Percentiles rank a stretch among this genome's conserved stretches.
Conservation (phyloP, 1,284 basidiomycete species). For the Ceratorhiza oryzae-sativae region DNA sequence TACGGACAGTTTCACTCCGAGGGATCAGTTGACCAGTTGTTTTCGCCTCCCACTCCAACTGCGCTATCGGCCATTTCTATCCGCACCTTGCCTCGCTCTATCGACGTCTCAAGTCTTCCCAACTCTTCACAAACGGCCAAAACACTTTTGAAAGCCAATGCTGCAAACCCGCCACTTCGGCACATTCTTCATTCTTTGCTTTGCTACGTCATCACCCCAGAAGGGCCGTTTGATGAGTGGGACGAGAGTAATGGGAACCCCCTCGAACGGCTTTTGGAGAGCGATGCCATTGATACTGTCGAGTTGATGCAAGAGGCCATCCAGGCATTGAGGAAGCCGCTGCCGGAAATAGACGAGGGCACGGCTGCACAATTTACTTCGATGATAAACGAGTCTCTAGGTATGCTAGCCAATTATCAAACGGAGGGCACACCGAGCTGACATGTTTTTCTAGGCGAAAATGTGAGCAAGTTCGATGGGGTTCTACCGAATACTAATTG, state of each 20-base stretch:
- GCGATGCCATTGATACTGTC: constrained; percentile 20
- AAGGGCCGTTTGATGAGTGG: constrained; percentile 35
- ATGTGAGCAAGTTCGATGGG: background rate
- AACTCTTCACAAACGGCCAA: constrained; percentile 26
- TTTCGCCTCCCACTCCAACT: background rate
- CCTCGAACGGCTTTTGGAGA: constrained; percentile 15
- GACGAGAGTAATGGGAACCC: constrained; percentile 27
- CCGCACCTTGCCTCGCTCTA: constrained; percentile 10
- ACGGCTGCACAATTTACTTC: constrained; percentile 24
- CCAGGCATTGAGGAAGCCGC: constrained; percentile 21
- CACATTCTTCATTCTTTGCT: constrained; percentile 28
- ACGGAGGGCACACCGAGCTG: background rate
- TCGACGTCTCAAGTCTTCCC: constrained; percentile 15
- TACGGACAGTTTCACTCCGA: constrained; percentile 65
- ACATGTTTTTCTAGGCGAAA: constrained; percentile 4
- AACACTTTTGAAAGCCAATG: constrained; percentile 62
- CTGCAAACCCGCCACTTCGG: constrained; percentile 57
- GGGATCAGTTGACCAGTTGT: constrained; percentile 33
- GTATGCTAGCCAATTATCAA: background rate
- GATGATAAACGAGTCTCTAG: constrained; percentile 29
- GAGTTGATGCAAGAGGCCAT: constrained; percentile 35
- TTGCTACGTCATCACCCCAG: constrained; percentile 34
- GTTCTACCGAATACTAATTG: background rate
- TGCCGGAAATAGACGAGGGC: constrained; percentile 25
- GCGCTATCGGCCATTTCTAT: background rate